Conservation (phyloP, 2,329 filamentous ascomycete species). For the Acrodontium crateriforme region DNA sequence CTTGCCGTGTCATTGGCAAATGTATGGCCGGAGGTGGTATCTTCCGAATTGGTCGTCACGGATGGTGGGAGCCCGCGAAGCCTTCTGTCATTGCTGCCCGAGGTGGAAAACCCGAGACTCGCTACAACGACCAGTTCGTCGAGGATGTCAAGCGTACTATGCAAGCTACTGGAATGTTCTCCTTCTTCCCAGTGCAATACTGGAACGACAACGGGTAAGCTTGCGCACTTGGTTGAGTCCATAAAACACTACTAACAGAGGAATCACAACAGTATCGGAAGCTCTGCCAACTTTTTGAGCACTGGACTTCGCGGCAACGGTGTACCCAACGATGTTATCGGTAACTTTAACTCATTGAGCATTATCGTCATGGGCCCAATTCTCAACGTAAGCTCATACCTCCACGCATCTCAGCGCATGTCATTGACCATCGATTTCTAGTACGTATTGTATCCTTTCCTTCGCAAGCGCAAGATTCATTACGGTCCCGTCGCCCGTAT, state of each 20-base stretch:
- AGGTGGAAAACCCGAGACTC: constrained; percentile 10
- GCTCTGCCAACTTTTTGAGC: constrained; percentile 10
- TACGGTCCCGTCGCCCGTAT: constrained; percentile 37
- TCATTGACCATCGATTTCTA: constrained; percentile 1
- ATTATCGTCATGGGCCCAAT: constrained; percentile 31
- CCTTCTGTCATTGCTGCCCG: constrained; percentile 5
- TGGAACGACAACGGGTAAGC: constrained; percentile 16
- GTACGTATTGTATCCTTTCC: constrained; percentile 29
- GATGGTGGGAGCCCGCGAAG: constrained; percentile 10
- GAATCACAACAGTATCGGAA: constrained; percentile 5
- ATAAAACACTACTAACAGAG: constrained; percentile 7
- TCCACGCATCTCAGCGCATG: too few species aligned
- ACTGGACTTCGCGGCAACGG: constrained; percentile 16
- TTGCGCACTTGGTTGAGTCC: too few species aligned
- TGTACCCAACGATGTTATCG: constrained; percentile 32
- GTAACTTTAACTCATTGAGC: constrained; percentile 31
- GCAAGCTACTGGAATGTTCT: constrained; percentile 53
- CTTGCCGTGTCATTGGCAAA: constrained; percentile 3
- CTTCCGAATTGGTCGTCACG: constrained; percentile 3
- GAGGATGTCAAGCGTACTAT: constrained; percentile 54
- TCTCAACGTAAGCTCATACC: constrained; percentile 10
- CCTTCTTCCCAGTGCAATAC: constrained; percentile 30
- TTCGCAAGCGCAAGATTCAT: constrained; percentile 25
- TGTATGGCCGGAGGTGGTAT: constrained; percentile 7
- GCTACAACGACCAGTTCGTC: constrained; percentile 55